Base-by-base conservation (phyloP, 495 filamentous ascomycete species). In the Zalerion maritima region DNA sequence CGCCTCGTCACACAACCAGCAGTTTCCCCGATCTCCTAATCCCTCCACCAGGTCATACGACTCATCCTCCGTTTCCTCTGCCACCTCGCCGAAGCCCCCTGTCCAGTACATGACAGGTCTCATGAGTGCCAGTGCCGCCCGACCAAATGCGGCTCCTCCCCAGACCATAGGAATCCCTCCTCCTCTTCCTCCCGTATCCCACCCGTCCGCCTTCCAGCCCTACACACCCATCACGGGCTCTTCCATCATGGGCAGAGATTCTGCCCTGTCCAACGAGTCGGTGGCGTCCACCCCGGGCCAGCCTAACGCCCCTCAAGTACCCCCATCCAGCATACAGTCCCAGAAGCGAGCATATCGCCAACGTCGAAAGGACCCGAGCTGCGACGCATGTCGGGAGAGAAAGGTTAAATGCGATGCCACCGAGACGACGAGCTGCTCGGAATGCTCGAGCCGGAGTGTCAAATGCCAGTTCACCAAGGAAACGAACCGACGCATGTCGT, bases 391-490 rank as follows among this genome's bases (percentile, higher is more conserved):
- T 49, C 72, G 89, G 29, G 89, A 97, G 57, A 73, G 89, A 37
- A 97, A 97, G 62, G 89, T 97, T 56, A 97, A 97, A 67, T 97
- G 89, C 58, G 89, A 97, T 58, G 89, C 89, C 18, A 94, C 89
- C 28, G 89, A 97, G 41, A 93, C 81, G 21, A 70, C 78, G 14
- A 89, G 84, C 53, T 97, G 89, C 55, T 93, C 87, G 2, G 89
- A 97, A 58, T 97, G 89, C 57, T 81, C 80, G 9, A 93, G 82
- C 45, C 73, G 89, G 38, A 86, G 81, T 47, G 86, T 94, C 27
- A 91, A 89, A 48, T 97, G 89, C 46, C 87, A 94, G 51, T 97
- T 97, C 49, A 97, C 89, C 25, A 97, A 97, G 59, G 89, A 97
- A 53, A 96, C 89, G 13, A 97, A 97, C 54, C 73, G 91, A 26